Conservation (phyloP, 148 eudicot species). For the Arbutus unedo region DNA sequence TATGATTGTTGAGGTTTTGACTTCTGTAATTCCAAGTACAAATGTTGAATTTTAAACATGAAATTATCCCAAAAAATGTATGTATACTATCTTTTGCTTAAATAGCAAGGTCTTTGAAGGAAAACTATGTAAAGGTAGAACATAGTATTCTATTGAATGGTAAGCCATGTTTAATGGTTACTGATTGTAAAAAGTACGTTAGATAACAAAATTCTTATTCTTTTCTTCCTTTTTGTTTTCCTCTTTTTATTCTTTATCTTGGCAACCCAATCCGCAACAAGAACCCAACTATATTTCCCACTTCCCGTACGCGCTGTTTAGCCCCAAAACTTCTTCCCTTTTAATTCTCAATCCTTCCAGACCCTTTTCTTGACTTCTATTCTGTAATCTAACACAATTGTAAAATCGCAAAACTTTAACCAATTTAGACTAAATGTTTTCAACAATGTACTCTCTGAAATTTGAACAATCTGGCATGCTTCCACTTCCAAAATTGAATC, state of each 20-base stretch:
- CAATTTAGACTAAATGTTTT: neutral
- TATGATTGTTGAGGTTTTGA: too few species aligned
- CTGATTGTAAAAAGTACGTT: neutral
- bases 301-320: neutral
- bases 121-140: too few species aligned
- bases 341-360: neutral
- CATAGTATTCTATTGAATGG: too few species aligned
- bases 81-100: too few species aligned
- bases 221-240: neutral
- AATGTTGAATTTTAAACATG: too few species aligned
- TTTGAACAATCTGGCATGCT: neutral
- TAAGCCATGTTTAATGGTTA: too few species aligned
- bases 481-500: neutral
- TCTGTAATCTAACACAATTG: neutral
- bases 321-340: neutral
- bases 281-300: neutral
- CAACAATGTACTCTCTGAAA: neutral
- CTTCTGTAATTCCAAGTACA: too few species aligned
- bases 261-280: neutral
- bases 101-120: too few species aligned
- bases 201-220: neutral
- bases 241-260: neutral
- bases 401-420: neutral
- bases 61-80: too few species aligned
- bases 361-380: neutral